These are phyloP conservation scores for Aureobasidium uvarum DNA, from an alignment of 2,329 filamentous ascomycete species.

Conservation along the genomic window DNA sequence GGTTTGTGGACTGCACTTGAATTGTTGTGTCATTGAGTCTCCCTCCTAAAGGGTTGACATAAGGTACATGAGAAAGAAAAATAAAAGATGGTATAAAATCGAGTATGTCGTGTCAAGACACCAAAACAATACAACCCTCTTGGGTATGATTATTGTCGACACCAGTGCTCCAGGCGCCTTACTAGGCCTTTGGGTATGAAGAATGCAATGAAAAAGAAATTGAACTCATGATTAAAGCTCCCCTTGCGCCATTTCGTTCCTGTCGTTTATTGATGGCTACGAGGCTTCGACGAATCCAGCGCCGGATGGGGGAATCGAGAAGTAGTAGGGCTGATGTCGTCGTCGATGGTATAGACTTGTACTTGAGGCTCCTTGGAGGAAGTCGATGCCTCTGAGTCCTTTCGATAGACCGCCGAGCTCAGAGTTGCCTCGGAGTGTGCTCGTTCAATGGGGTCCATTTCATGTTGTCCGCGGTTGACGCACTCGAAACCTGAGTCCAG, in stretches of 20 bases:
- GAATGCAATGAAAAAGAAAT: conserved; percentile 16
- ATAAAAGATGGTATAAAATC: conserved; percentile 2
- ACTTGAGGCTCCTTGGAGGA: conserved; percentile 21
- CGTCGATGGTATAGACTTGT: conserved; percentile 17
- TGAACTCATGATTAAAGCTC: conserved; percentile 9
- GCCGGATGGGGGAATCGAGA: conserved; percentile 10
- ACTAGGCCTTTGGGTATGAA: conserved; percentile 22
- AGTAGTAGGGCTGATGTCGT: conserved; percentile 7
- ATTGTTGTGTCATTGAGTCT: conserved; percentile 12
- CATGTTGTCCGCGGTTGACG: conserved; percentile 20
- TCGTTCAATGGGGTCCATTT: conserved; percentile 18
- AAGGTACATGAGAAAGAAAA: conserved; percentile 16
- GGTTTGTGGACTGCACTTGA: neutral
- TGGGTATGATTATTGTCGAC: conserved; percentile 6
- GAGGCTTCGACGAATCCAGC: conserved; percentile 23
- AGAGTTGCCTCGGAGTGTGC: conserved; percentile 18
- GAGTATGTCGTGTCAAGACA: conserved; percentile 1
- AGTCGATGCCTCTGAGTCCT: conserved; percentile 20
- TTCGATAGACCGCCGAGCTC: conserved; percentile 10
- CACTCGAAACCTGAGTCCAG: conserved; percentile 25
- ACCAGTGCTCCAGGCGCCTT: conserved; percentile 21
- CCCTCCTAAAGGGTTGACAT: neutral
- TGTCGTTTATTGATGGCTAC: conserved; percentile 14
- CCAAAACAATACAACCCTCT: neutral
- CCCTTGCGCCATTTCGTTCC: conserved; percentile 11